Evolutionary conservation across 2,329 filamentous ascomycete genomes (phyloP), one percentile per base, ranked within the genome.

Genomic region (Colletotrichum chrysophilum): DNA sequence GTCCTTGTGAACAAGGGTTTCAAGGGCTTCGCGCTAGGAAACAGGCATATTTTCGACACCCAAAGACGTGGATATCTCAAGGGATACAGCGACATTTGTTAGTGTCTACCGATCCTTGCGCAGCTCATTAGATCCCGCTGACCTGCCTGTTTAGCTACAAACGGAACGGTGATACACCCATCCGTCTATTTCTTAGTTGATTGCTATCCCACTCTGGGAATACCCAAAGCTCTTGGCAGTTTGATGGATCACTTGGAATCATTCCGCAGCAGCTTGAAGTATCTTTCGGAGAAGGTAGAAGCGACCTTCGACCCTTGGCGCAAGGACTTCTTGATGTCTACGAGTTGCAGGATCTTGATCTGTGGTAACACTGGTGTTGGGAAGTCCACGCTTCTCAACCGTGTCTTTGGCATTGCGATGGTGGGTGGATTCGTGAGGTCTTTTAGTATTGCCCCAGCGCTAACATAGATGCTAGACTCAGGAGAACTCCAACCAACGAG

Each of bases 331-430:
- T 55, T 76, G 8, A 18, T 26, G 6, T 38, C 36, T 7, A 64
- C 66, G 14, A 70, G 24, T 7, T 74, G 66, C 26, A 55, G 80
- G 10, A 80, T 81, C 18, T 76, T 81, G 7, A 79, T 81, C 1
- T 81, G 80, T 38, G 80, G 80, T 28, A 79, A 79, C 30, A 79
- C 80, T 14, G 78, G 80, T 2, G 80, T 81, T 12, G 79, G 80
- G 4, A 81, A 81, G 61, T 81, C 79, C 4, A 81, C 80, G 0
- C 72, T 81, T 14, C 78, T 81, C 5, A 81, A 81, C 38, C 78
- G 78, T 21, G 78, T 81, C 4, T 81, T 81, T 58, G 80, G 80
- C 7, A 65, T 80, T 4, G 32, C 76, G 7, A 76, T 80, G 30
- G 76, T 75, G 8, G 56, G 71, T 13, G 12, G 3, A 26, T 24